Evolutionary conservation across 306 rosid genomes (phyloP), one percentile per base, ranked within the genome.

Genomic region (Cucurbita maxima): DNA sequence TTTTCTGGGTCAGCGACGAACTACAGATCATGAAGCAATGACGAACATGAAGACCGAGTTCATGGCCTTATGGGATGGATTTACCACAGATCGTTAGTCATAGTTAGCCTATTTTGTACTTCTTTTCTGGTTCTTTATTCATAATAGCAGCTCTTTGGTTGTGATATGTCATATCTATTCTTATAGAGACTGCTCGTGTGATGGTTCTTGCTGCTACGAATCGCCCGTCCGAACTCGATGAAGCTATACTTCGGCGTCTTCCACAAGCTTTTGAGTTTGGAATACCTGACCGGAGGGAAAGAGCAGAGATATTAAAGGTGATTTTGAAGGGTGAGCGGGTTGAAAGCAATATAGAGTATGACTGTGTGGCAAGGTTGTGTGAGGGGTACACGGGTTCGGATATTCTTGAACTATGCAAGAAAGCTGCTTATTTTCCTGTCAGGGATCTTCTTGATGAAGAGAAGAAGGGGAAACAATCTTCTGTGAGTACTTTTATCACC

Each of bases 51-150:
- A 95, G 84, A 95, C 99, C 30, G 99, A 95, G 83, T 95, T 95
- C 81, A 95, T 95, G 99, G 88, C 99, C 66, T 81, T 91, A 47
- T 95, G 99, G 99, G 99, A 95, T 76, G 99, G 99, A 34, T 95
- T 95, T 79, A 88, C 97, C 62, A 95, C 99, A 30, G 96, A 95
- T 79, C 91, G 99, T 95, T 79, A 88, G 97, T 85, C 14, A 20
- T n/a, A 10, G 54, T 41, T 20, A 60, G 36, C 34, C n/a, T 38
- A 41, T 25, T 56, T 19, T 74, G 68, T 58, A 22, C 51, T 58
- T 25, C n/a, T n/a, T 56, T 22, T 55, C 34, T 58, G 37, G 34
- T 30, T 30, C 34, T 50, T 72, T 53, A 20, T 53, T 38, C 63
- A 6, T 10, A 37, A 82, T 75, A 18, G 12, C 59, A 22, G 58